Percentiles rank a stretch among this genome's conserved stretches.
phyloP scores from a whole-genome alignment of 2,329 filamentous ascomycete genomes.

The Beauveria rudraprayagi region DNA sequence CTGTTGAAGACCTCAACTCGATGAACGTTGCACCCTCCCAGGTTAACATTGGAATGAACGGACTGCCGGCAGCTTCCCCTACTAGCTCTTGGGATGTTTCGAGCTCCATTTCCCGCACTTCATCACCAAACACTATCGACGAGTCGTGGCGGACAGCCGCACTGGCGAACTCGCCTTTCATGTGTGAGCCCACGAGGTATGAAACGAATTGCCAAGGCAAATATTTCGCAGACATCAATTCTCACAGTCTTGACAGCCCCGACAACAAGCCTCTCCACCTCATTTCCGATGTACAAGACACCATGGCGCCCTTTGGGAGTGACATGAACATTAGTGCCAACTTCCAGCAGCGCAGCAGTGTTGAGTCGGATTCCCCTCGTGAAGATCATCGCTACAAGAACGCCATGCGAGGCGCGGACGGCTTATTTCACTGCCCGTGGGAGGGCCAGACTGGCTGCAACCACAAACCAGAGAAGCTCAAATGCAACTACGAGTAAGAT shows the following conservation, averaged over 20 bases:
- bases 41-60: conserved; percentile 46
- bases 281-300: neutral
- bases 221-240: neutral
- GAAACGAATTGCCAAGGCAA: neutral
- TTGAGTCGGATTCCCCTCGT: conserved; percentile 14
- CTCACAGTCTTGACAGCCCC: conserved; percentile 4
- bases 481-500: conserved; percentile 97
- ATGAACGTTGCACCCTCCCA: conserved; percentile 50
- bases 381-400: conserved; percentile 55
- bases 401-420: conserved; percentile 56
- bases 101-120: conserved; percentile 43
- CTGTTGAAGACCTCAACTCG: conserved; percentile 32
- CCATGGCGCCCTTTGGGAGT: neutral
- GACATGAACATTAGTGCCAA: neutral
- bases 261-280: neutral
- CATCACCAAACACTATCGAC: conserved; percentile 41
- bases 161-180: neutral
- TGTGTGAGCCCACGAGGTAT: conserved; percentile 6
- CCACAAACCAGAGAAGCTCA: conserved; percentile 90
- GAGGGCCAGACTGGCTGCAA: conserved; percentile 64
- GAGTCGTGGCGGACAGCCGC: conserved; percentile 34
- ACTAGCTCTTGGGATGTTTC: conserved; percentile 45
- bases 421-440: conserved; percentile 90
- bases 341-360: conserved; percentile 10
- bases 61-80: conserved; percentile 42